Conservation (phyloP, 169 alveolate genomes). For the Plasmodium yoelii region DNA sequence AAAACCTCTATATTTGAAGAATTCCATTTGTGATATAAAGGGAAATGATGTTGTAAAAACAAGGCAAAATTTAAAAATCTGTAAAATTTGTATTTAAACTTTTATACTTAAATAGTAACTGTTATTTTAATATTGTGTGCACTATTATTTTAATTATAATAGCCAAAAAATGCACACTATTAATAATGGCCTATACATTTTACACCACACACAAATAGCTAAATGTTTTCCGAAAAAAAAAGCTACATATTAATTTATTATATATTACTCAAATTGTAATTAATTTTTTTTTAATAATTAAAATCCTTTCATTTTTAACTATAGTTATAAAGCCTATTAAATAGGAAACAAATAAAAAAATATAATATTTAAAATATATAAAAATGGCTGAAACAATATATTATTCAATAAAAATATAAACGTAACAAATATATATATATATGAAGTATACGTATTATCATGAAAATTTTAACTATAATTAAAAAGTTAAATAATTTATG, state of each 20-base stretch:
- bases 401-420: too few relatives aligned
- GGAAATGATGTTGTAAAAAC: not conserved
- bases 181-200: not conserved
- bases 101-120: not conserved
- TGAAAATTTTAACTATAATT: too few relatives aligned
- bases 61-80: slow-evolving; percentile 1
- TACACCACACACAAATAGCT: slow-evolving; percentile 55
- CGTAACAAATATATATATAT: too few relatives aligned
- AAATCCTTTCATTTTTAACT: too few relatives aligned
- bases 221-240: slow-evolving; percentile 21
- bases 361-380: not conserved
- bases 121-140: slow-evolving; percentile 25
- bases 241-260: not conserved
- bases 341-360: not conserved
- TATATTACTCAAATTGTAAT: too few relatives aligned
- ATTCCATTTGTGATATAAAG: not conserved
- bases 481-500: too few relatives aligned
- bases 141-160: slow-evolving; percentile 8
- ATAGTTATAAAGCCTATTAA: too few relatives aligned
- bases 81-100: slow-evolving; percentile 5
- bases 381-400: too few relatives aligned
- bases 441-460: too few relatives aligned
- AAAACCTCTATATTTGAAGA: slow-evolving; percentile 17
- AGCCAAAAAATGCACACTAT: slow-evolving; percentile 8
- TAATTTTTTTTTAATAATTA: too few relatives aligned